These are phyloP conservation scores for Clavispora vitiphila DNA, from an alignment of 805 yeast species.

Conservation along the genomic window DNA sequence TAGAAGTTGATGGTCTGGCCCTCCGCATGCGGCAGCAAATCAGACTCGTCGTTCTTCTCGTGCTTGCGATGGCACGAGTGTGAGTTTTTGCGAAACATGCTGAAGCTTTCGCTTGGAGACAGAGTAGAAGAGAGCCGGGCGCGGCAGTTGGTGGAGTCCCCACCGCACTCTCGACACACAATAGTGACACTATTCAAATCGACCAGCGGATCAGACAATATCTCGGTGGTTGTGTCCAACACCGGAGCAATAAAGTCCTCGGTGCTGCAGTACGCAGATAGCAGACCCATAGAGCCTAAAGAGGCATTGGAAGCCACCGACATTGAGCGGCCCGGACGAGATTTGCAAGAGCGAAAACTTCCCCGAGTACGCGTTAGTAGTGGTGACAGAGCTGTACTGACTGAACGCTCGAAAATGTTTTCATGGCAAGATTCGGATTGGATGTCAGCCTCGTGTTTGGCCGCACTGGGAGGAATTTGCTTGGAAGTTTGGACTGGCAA, in stretches of 20 bases:
- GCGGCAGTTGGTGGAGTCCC: neutral
- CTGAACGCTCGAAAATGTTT: slow-evolving; percentile 6
- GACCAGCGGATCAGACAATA: slow-evolving; percentile 23
- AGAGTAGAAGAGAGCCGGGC: slow-evolving; percentile 3
- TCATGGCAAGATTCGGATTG: neutral
- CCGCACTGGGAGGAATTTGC: neutral
- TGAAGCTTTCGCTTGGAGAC: neutral
- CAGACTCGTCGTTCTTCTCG: slow-evolving; percentile 2
- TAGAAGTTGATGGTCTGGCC: slow-evolving; percentile 24
- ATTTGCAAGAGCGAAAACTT: neutral
- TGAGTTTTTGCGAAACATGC: slow-evolving; percentile 1
- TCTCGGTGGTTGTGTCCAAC: slow-evolving; percentile 27
- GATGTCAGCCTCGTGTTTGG: neutral
- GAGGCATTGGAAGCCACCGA: slow-evolving; percentile 4
- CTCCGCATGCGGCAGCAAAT: neutral
- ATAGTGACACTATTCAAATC: slow-evolving; percentile 21
- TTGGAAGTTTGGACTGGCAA: neutral
- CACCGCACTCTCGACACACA: slow-evolving; percentile 10
- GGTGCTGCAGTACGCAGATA: slow-evolving; percentile 19
- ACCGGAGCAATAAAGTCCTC: slow-evolving; percentile 29
- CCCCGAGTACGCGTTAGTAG: slow-evolving; percentile 1
- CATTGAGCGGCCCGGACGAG: slow-evolving; percentile 3
- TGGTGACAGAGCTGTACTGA: slow-evolving; percentile 1
- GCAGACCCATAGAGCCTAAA: neutral
- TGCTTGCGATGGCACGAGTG: slow-evolving; percentile 1